A percentile compares a stretch with the other conserved stretches of the same genome.
phyloP scores from a whole-genome alignment of 2,329 filamentous ascomycete species.

The Zymoseptoria crescenta region DNA sequence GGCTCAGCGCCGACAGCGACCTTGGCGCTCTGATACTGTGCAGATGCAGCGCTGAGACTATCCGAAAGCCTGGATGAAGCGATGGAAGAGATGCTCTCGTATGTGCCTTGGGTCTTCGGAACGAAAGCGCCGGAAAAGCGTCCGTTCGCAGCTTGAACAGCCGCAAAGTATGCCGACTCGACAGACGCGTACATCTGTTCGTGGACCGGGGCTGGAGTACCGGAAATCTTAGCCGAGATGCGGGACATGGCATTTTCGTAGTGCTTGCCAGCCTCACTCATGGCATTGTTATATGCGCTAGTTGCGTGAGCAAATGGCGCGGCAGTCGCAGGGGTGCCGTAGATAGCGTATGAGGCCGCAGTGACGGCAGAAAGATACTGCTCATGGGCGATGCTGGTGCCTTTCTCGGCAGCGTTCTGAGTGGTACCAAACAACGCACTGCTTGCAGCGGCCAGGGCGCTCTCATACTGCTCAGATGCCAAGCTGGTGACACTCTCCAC shows the following conservation, averaged over 20 bases:
- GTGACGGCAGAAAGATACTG: slow-evolving; percentile 51
- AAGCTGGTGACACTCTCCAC: slow-evolving; percentile 46
- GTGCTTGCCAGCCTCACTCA: slow-evolving; percentile 58
- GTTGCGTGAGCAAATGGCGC: slow-evolving; percentile 34
- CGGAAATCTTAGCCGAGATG: slow-evolving; percentile 59
- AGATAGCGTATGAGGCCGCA: slow-evolving; percentile 51
- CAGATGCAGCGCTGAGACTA: slow-evolving; percentile 61
- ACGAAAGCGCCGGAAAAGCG: slow-evolving; percentile 47
- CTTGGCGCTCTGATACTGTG: slow-evolving; percentile 63
- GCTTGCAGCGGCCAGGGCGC: slow-evolving; percentile 50
- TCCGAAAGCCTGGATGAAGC: slow-evolving; percentile 63
- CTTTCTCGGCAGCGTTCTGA: slow-evolving; percentile 35
- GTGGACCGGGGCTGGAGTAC: slow-evolving; percentile 61
- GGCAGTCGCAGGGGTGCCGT: slow-evolving; percentile 41
- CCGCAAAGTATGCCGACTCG: slow-evolving; percentile 59
- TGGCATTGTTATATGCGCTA: slow-evolving; percentile 55
- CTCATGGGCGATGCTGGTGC: slow-evolving; percentile 45
- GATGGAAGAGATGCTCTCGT: slow-evolving; percentile 54
- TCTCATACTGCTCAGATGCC: slow-evolving; percentile 50
- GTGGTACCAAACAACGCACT: slow-evolving; percentile 47
- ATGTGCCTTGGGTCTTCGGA: slow-evolving; percentile 29
- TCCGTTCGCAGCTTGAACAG: slow-evolving; percentile 54
- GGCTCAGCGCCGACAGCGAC: slow-evolving; percentile 57
- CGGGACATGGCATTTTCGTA: slow-evolving; percentile 61
- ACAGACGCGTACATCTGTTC: slow-evolving; percentile 62